Percentiles rank a stretch among this genome's conserved stretches.
phyloP scores from a whole-genome alignment of 2,329 filamentous ascomycete species.

The Venturia asperata region DNA sequence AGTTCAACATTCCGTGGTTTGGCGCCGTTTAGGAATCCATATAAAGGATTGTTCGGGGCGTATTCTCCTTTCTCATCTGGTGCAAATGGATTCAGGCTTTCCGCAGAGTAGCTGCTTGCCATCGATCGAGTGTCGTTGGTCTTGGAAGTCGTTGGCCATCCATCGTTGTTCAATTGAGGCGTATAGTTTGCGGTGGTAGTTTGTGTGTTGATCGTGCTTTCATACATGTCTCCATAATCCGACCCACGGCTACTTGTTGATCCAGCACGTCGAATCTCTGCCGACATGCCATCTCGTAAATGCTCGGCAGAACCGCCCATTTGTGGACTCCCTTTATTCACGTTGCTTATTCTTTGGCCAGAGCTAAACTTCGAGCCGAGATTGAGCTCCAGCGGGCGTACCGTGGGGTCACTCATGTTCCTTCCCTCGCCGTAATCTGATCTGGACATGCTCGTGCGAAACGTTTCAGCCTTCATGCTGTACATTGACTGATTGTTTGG shows the following conservation, averaged over 20 bases:
- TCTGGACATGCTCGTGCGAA: conserved; percentile 21
- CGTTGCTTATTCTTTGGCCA: conserved; percentile 56
- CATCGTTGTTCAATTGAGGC: background rate
- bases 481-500: conserved; percentile 29
- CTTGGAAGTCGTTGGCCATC: background rate
- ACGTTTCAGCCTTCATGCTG: conserved; percentile 27
- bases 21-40: conserved; percentile 25
- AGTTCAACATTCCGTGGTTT: conserved; percentile 32
- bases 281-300: conserved; percentile 12
- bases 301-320: conserved; percentile 51
- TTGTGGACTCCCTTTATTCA: conserved; percentile 63
- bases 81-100: conserved; percentile 15
- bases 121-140: conserved; percentile 25
- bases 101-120: conserved; percentile 30
- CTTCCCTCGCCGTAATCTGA: conserved; percentile 38
- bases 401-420: conserved; percentile 55
- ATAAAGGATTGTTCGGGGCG: conserved; percentile 26
- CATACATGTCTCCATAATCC: background rate
- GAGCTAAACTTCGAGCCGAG: conserved; percentile 24
- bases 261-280: conserved; percentile 16
- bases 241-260: conserved; percentile 16
- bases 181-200: background rate
- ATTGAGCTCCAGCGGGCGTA: conserved; percentile 60
- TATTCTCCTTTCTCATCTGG: conserved; percentile 5
- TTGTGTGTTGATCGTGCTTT: conserved; percentile 1